phyloP scores from a whole-genome alignment of 345 rosid species.

The Mallotus nudiflorus region DNA sequence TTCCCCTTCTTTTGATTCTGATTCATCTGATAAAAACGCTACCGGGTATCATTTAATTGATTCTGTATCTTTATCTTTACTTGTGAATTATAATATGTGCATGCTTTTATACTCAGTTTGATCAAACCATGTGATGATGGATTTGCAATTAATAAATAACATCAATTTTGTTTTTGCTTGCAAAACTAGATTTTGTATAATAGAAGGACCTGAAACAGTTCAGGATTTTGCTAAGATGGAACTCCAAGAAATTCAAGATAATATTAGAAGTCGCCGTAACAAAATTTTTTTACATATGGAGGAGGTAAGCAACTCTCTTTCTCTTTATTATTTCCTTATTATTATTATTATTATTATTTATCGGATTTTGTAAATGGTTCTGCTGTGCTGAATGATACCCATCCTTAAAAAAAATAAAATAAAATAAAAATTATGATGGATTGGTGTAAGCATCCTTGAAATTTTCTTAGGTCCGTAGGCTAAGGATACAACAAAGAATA shows the following conservation, averaged over 20 bases:
- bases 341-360: background rate
- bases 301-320: conserved; percentile 45
- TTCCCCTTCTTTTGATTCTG: conserved; percentile 54
- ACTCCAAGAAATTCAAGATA: conserved; percentile 86
- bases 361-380: too few species aligned
- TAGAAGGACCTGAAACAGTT: conserved; percentile 97
- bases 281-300: conserved; percentile 98
- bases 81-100: too few species aligned
- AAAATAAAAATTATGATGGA: too few species aligned
- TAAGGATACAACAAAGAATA: conserved; percentile 89
- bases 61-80: too few species aligned
- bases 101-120: too few species aligned
- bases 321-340: background rate
- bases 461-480: conserved; percentile 67
- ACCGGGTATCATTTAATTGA: conserved; percentile 39
- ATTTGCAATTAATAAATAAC: background rate
- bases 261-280: conserved; percentile 86
- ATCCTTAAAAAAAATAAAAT: too few species aligned
- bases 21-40: conserved; percentile 50
- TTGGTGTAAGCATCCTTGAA: background rate
- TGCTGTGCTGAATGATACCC: too few species aligned
- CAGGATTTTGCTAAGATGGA: conserved; percentile 93
- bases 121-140: background rate
- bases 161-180: conserved; percentile 3
- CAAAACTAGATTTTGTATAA: conserved; percentile 96